Evolutionary conservation across 495 filamentous ascomycete genomes (phyloP), one percentile per base, ranked within the genome.

Genomic region (Aspergillus olivimuriae): DNA sequence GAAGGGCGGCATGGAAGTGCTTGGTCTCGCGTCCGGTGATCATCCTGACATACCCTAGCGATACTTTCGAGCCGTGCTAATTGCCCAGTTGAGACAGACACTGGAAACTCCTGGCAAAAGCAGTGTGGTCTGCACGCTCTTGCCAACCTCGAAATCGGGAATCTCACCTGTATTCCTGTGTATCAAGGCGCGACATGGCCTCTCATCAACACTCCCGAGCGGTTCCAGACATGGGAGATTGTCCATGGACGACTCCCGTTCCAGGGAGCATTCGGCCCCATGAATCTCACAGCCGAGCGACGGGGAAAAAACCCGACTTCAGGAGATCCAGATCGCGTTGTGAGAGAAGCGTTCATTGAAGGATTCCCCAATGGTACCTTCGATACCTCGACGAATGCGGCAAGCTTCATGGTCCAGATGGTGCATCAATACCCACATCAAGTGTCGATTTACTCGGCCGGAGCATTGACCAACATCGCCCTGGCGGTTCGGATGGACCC

Each of bases 381-480:
- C 4, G 44, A 57, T 8, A 57, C 61, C 41, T 58, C 53, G 6
- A 64, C 54, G 28, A 58, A 47, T 7, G 62, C 60, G 9, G 63
- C 53, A 3, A 58, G 58, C 41, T 67, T 59, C 38, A 65, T 67
- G 62, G 59, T 66, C 10, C 56, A 68, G 40, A 61, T 62, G 60
- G 62, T 66, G 4, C 60, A 57, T 41, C 57, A 61, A 36, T 61
- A 66, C 39, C 63, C 63, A 1, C 58, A 60, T 19, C 55, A 65
- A 36, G 62, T 62, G 30, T 57, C 56, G 2, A 62, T 62, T 17
- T 55, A 59, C 35, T 58, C 58, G 9, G 58, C 58, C 7, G 65
- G 68, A 14, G 54, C 66, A 26, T 39, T 72, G 43, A 72, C 68
- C 31, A 72, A 72, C 41, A 48, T 72, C 14, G 65, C 65, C 16